Evolutionary conservation across 2,329 filamentous ascomycete species (phyloP), one percentile per base, ranked within the genome.

Genomic region (Ophiosphaerella narmari): DNA sequence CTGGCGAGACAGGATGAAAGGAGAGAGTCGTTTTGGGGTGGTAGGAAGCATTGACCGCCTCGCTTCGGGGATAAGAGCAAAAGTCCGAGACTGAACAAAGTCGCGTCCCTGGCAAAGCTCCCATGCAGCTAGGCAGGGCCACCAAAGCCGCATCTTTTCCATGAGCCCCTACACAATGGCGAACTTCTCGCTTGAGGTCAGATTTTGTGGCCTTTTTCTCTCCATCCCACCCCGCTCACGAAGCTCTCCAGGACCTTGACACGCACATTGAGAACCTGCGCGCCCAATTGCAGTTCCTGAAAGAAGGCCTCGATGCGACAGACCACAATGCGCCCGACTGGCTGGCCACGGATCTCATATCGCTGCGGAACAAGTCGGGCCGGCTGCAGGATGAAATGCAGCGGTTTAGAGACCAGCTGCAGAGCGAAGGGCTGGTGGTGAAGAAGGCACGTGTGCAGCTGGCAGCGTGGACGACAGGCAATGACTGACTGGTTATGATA

Each of bases 291-390:
- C 59, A 57, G 21, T 65, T 68, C 52, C 57, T 72, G 39, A 64
- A 63, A 43, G 55, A 65, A 47, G 55, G 62, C 21, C 67, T 72
- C 57, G 62, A 71, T 52, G 60, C 60, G 31, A 71, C 67, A 34
- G 68, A 72, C 48, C 62, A 68, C 54, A 68, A 67, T 62, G 61
- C 59, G 31, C 68, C 68, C 11, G 68, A 71, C 45, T 71, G 68
- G 68, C 57, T 70, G n/a, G 64, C 68, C n/a, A 63, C 63, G 5
- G 68, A 71, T 40, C 62, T 72, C 34, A 48, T 71, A 39, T 65
- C 62, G 16, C 47, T 72, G 38, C 63, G 66, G 31, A 69, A 69
- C 24, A 68, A 68, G 46, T 63, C 66, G 13, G 63, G 67, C 13
- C 65, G 65, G 33, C 44, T 72, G 24, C 59, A 64, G n/a, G 68